Conservation (phyloP, 768 basidiomycete species). For the Hortiboletus campestris region DNA sequence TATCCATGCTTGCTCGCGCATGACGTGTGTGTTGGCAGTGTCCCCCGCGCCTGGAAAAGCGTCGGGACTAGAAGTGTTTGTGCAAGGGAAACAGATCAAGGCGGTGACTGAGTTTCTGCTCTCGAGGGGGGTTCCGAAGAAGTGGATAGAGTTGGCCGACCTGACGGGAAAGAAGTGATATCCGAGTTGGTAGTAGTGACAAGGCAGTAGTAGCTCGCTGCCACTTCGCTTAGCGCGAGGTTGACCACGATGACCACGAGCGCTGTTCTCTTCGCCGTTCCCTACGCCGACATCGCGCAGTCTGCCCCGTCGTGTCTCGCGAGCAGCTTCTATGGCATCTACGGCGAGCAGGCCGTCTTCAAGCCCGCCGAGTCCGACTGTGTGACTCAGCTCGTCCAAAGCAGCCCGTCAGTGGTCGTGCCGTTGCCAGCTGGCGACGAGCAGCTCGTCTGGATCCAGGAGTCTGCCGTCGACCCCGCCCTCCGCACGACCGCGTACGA, state of each 20-base stretch:
- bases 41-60: conserved; percentile 58
- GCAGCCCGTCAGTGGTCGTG: conserved; percentile 5
- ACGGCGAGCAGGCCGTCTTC: conserved; percentile 53
- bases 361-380: conserved; percentile 40
- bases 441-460: conserved; percentile 62
- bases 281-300: conserved; percentile 17
- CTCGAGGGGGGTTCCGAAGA: conserved; percentile 72
- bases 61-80: conserved; percentile 65
- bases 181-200: not conserved
- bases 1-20: not conserved
- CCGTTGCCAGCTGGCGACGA: conserved; percentile 27
- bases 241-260: conserved; percentile 6
- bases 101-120: conserved; percentile 65
- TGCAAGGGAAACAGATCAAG: conserved; percentile 81
- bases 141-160: conserved; percentile 68
- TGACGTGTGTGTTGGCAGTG: conserved; percentile 38
- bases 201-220: not conserved
- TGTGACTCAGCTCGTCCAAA: conserved; percentile 15
- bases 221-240: not conserved
- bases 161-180: conserved; percentile 42
- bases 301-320: conserved; percentile 42
- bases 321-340: conserved; percentile 54
- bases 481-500: conserved; percentile 36
- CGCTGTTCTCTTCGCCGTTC: conserved; percentile 19
- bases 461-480: conserved; percentile 48